Evolutionary conservation across 1,139 yeast genomes (phyloP).

Genomic region (Kodamaea alishanica): DNA sequence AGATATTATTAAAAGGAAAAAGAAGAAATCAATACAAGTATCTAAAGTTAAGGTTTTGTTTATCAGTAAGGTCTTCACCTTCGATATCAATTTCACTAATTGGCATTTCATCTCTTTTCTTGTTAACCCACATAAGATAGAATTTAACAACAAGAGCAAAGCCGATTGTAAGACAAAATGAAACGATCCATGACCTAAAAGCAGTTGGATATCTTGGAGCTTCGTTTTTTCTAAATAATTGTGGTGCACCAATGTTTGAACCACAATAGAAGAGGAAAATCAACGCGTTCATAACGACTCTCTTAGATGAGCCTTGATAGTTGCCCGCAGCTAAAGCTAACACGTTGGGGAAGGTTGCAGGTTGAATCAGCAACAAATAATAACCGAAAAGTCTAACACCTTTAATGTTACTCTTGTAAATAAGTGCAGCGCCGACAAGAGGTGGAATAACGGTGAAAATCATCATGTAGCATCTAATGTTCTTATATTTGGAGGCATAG

Average conservation of each 20-base stretch:
- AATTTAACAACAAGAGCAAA: constrained; percentile 6
- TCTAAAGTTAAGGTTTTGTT: constrained; percentile 1
- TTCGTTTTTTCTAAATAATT: constrained; percentile 9
- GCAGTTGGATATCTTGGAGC: constrained; percentile 12
- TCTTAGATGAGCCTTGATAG: constrained; percentile 12
- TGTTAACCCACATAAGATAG: constrained; percentile 7
- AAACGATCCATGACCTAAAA: constrained; percentile 8
- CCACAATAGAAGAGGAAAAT: constrained; percentile 12
- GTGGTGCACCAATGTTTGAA: constrained; percentile 14
- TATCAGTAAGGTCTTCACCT: constrained; percentile 7
- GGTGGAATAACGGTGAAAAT: constrained; percentile 9
- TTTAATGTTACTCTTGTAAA: constrained; percentile 10
- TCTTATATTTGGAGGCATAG: constrained; percentile 4
- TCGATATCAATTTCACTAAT: background rate
- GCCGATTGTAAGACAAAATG: constrained; percentile 9
- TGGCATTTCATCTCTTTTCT: constrained; percentile 3
- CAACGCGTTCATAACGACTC: constrained; percentile 10
- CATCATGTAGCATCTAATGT: constrained; percentile 6
- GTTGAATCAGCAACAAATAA: constrained; percentile 8
- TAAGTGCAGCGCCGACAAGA: constrained; percentile 18
- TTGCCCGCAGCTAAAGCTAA: constrained; percentile 10
- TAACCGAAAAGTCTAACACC: constrained; percentile 10
- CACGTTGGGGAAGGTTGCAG: constrained; percentile 9
- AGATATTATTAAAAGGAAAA: background rate
- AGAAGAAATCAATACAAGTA: constrained; percentile 1